These are phyloP conservation scores for Solanum lignicaule DNA, from an alignment of 257 asterid genomes.

Conservation along the genomic window DNA sequence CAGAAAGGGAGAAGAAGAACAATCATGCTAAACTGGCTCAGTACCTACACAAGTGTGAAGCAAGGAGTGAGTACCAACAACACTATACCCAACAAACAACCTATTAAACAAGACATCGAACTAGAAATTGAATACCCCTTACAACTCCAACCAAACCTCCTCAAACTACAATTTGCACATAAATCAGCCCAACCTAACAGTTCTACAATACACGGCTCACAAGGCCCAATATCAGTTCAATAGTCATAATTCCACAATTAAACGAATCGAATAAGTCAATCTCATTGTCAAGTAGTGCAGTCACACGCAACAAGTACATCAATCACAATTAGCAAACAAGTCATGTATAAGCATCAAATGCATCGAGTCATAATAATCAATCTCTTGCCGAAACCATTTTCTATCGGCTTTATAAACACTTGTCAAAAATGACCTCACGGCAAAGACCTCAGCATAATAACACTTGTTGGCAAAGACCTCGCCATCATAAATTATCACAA, in stretches of 20 bases:
- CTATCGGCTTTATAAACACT: no score
- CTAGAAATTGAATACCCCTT: background rate
- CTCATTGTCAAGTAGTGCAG: background rate
- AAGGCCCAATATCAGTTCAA: background rate
- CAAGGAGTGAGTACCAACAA: background rate
- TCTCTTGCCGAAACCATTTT: background rate
- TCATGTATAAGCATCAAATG: background rate
- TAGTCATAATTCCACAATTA: background rate
- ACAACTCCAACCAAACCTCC: background rate
- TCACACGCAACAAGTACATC: background rate
- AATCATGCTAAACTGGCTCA: background rate
- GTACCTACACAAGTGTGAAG: background rate
- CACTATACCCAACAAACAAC: background rate
- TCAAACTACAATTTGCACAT: background rate
- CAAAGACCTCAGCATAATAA: background rate
- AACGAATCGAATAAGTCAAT: background rate
- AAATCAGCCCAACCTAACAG: background rate
- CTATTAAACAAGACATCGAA: background rate
- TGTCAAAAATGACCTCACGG: background rate
- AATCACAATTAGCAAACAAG: background rate
- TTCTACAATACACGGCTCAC: background rate
- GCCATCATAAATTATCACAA: background rate
- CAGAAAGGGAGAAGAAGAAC: background rate
- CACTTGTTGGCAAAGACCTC: background rate
- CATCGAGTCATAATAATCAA: background rate